Evolutionary conservation across 495 filamentous ascomycete species (phyloP).

Genomic region (Copromyces sp.): DNA sequence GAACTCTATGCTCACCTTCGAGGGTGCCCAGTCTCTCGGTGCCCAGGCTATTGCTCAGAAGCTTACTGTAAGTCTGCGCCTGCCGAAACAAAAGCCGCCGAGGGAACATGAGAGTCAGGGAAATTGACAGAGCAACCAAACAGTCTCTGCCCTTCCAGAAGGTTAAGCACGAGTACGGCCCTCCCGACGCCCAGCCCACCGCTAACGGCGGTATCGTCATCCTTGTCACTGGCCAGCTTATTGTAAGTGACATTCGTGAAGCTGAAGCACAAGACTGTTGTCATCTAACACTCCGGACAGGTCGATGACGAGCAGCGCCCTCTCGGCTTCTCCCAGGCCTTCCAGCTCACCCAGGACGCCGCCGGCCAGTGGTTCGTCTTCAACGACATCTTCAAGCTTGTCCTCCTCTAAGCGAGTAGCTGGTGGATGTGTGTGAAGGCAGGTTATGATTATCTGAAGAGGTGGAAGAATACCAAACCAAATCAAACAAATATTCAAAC

Average conservation of each 20-base stretch:
- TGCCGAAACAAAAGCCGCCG: neutral
- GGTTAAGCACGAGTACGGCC: constrained; percentile 58
- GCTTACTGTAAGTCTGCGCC: constrained; percentile 45
- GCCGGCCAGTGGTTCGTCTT: constrained; percentile 66
- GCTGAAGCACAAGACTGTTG: neutral
- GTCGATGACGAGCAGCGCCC: constrained; percentile 71
- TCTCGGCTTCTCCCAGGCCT: constrained; percentile 77
- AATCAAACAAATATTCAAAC: neutral
- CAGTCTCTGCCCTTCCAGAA: constrained; percentile 71
- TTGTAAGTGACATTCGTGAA: constrained; percentile 42
- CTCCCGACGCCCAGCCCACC: constrained; percentile 68
- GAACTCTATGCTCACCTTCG: constrained; percentile 88
- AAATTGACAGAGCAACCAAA: constrained; percentile 4
- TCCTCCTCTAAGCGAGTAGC: constrained; percentile 41
- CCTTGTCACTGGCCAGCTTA: constrained; percentile 70
- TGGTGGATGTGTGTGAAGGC: neutral
- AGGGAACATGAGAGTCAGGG: neutral
- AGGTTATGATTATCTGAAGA: neutral
- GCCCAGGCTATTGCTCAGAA: constrained; percentile 58
- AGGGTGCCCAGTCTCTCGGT: constrained; percentile 53
- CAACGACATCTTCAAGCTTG: constrained; percentile 87
- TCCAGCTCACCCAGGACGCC: constrained; percentile 67
- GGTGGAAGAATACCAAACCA: neutral
- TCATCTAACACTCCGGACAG: constrained; percentile 29
- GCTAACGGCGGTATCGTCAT: constrained; percentile 60